Evolutionary conservation across 2,329 filamentous ascomycete species (phyloP).

Genomic region (Massarina eburnea): DNA sequence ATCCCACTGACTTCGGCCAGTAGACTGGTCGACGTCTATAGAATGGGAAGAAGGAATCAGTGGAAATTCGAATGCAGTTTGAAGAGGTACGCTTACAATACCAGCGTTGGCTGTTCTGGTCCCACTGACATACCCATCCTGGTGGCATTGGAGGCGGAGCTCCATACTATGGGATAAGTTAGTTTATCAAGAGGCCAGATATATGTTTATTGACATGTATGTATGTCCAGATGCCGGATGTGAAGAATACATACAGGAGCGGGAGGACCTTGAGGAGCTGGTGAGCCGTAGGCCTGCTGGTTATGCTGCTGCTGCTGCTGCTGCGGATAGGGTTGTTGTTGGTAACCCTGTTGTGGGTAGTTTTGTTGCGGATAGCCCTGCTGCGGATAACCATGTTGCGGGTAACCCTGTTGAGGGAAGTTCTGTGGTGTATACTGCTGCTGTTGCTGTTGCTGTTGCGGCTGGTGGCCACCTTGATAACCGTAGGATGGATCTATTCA

Average conservation of each 20-base stretch:
- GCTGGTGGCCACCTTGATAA: constrained; percentile 4
- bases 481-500: constrained; percentile 8
- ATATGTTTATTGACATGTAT: too few species aligned
- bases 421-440: constrained; percentile 8
- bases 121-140: constrained; percentile 66
- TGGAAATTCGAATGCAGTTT: neutral
- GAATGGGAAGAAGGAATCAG: neutral
- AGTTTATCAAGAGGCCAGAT: neutral
- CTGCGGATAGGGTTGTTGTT: constrained; percentile 27
- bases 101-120: constrained; percentile 62
- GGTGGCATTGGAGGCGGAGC: constrained; percentile 54
- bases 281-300: constrained; percentile 14
- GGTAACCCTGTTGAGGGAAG: constrained; percentile 16
- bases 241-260: constrained; percentile 7
- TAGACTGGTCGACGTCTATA: constrained; percentile 58
- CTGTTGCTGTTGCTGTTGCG: too few species aligned
- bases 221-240: too few species aligned
- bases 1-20: constrained; percentile 67
- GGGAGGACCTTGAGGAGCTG: constrained; percentile 11
- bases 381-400: constrained; percentile 14
- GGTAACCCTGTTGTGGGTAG: constrained; percentile 24
- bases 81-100: constrained; percentile 47
- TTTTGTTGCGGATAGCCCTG: constrained; percentile 23
- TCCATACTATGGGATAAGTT: constrained; percentile 29
- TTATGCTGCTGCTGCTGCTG: constrained; percentile 28